phyloP scores from a whole-genome alignment of 2,329 filamentous ascomycete genomes.

The Scolecobasidium constrictum region DNA sequence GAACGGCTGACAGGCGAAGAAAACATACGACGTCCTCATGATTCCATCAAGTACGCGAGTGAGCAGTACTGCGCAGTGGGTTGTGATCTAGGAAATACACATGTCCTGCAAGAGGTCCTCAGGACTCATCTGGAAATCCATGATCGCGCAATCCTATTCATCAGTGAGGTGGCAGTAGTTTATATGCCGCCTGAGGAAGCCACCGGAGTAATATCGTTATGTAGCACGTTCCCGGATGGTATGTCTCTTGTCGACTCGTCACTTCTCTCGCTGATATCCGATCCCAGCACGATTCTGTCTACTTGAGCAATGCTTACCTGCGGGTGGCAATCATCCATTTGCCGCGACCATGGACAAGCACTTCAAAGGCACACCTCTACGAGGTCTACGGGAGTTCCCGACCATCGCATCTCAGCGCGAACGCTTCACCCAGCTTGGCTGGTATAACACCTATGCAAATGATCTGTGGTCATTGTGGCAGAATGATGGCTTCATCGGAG shows the following conservation, averaged over 20 bases:
- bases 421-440: conserved; percentile 62
- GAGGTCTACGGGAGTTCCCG: conserved; percentile 61
- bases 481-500: conserved; percentile 52
- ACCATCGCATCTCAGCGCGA: conserved; percentile 51
- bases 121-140: conserved; percentile 46
- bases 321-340: conserved; percentile 70
- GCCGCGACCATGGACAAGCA: conserved; percentile 75
- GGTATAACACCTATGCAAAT: conserved; percentile 49
- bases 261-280: conserved; percentile 7
- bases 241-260: conserved; percentile 20
- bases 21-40: background rate
- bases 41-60: conserved; percentile 33
- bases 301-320: conserved; percentile 75
- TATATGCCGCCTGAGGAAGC: conserved; percentile 72
- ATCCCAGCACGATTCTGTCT: conserved; percentile 65
- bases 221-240: conserved; percentile 51
- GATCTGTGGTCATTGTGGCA: conserved; percentile 80
- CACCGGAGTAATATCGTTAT: conserved; percentile 53
- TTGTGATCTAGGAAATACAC: conserved; percentile 65
- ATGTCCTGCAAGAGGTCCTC: conserved; percentile 49
- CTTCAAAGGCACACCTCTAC: conserved; percentile 75
- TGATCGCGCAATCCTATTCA: conserved; percentile 59
- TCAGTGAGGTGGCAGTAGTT: conserved; percentile 83
- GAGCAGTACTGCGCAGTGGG: conserved; percentile 67
- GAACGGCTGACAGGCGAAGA: conserved; percentile 4